Evolutionary conservation across 1,284 basidiomycete species (phyloP).

Genomic region (Paramarasmius palmivorus): DNA sequence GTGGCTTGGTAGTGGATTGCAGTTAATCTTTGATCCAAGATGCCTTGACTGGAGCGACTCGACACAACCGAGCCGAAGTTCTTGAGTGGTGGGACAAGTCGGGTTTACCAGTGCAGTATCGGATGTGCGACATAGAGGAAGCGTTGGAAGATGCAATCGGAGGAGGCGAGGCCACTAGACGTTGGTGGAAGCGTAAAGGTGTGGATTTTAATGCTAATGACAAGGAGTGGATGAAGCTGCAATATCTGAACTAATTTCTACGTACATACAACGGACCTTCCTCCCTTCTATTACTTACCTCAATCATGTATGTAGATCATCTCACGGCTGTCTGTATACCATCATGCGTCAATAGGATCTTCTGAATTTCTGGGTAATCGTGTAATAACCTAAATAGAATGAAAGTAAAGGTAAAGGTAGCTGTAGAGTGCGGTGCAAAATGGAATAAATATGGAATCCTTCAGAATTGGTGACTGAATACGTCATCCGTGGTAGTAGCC

Average conservation of each 20-base stretch:
- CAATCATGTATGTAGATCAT: constrained; percentile 6
- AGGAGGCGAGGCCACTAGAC: constrained; percentile 65
- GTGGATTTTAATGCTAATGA: constrained; percentile 79
- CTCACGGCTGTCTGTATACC: constrained; percentile 5
- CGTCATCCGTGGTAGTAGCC: constrained; percentile 30
- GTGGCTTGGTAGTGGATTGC: constrained; percentile 78
- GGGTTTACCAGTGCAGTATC: constrained; percentile 74
- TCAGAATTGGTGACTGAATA: constrained; percentile 53
- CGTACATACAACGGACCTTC: background rate
- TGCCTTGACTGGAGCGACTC: constrained; percentile 73
- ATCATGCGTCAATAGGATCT: background rate
- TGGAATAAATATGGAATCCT: background rate
- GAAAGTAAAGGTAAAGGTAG: background rate
- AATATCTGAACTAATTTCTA: constrained; percentile 57
- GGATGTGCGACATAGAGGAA: constrained; percentile 85
- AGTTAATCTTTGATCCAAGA: constrained; percentile 79
- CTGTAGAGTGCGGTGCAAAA: background rate
- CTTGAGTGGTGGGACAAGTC: constrained; percentile 84
- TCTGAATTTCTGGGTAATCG: background rate
- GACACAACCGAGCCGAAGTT: constrained; percentile 77
- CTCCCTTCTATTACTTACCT: background rate
- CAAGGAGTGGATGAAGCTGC: constrained; percentile 81
- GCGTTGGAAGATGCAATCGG: constrained; percentile 82
- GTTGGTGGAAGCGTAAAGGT: constrained; percentile 78
- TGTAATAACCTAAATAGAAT: background rate